Conservation (phyloP, 1,284 basidiomycete genomes). For the Puccinia coronata region DNA sequence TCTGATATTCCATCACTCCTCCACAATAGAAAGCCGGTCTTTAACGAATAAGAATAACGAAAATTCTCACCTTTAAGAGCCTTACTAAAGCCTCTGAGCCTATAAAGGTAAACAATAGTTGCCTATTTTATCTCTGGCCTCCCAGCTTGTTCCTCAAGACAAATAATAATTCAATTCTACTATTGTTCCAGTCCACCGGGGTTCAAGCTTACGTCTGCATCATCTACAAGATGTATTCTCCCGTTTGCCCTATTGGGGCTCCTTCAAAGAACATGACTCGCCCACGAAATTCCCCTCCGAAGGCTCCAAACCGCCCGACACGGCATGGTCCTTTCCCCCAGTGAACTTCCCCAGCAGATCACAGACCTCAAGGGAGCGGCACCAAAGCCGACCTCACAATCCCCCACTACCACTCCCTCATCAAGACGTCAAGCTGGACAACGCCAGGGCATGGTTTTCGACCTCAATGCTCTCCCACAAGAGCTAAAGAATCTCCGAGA, state of each 20-base stretch:
- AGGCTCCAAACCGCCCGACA: not conserved
- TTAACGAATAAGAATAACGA: not conserved
- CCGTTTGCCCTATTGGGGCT: not conserved
- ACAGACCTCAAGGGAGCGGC: not conserved
- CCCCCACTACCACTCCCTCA: not conserved
- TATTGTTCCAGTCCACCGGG: not conserved
- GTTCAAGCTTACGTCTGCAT: not conserved
- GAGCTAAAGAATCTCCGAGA: not conserved
- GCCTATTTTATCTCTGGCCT: not conserved
- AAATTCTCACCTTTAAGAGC: not conserved
- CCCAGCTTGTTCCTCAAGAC: not conserved
- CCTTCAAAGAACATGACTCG: not conserved
- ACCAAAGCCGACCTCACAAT: not conserved
- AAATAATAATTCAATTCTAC: not conserved
- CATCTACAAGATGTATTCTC: not conserved
- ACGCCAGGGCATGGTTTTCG: not conserved
- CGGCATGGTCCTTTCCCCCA: not conserved
- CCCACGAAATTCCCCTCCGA: not conserved
- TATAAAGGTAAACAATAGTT: not conserved
- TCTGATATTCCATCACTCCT: not conserved
- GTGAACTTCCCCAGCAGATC: not conserved
- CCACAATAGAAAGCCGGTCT: constrained; percentile 4
- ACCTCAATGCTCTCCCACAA: constrained; percentile 4
- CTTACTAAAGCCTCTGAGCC: too few species aligned
- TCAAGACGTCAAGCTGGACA: not conserved